Conservation (phyloP, 2,329 filamentous ascomycete genomes). For the Thelonectria olida region DNA sequence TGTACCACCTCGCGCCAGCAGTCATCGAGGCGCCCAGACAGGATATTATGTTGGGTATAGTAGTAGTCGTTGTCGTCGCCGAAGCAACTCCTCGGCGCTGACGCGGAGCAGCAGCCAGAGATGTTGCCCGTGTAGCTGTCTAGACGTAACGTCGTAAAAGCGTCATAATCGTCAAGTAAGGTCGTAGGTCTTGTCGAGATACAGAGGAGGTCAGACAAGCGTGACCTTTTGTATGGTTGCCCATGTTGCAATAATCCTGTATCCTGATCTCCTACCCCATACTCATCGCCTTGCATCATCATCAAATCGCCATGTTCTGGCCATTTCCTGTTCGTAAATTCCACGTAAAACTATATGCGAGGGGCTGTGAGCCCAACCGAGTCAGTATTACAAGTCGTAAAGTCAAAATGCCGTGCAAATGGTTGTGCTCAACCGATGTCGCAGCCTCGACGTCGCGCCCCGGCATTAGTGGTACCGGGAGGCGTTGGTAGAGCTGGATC, state of each 20-base stretch:
- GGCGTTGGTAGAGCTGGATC: constrained; percentile 45
- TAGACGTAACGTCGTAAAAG: constrained; percentile 59
- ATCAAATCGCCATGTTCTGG: constrained; percentile 43
- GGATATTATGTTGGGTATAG: constrained; percentile 54
- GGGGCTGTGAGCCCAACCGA: constrained; percentile 35
- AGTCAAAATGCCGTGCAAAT: constrained; percentile 45
- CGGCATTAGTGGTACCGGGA: constrained; percentile 49
- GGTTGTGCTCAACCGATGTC: constrained; percentile 37
- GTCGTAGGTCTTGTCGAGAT: constrained; percentile 46
- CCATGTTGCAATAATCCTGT: constrained; percentile 52
- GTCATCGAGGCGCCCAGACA: constrained; percentile 47
- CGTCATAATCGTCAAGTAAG: constrained; percentile 57
- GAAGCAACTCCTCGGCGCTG: constrained; percentile 46
- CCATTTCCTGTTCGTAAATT: constrained; percentile 34
- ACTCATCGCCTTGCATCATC: constrained; percentile 51
- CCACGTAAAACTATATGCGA: constrained; percentile 44
- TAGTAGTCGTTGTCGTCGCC: constrained; percentile 49
- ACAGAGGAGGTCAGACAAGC: constrained; percentile 44
- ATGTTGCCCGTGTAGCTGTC: constrained; percentile 51
- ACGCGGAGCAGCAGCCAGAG: constrained; percentile 42
- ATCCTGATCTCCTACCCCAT: constrained; percentile 52
- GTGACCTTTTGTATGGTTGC: constrained; percentile 51
- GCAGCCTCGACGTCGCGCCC: constrained; percentile 37
- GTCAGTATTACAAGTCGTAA: constrained; percentile 51
- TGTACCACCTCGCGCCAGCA: constrained; percentile 35